Evolutionary conservation across 177 flowering plant species (phyloP).

Genomic region (Tripterygium wilfordii): DNA sequence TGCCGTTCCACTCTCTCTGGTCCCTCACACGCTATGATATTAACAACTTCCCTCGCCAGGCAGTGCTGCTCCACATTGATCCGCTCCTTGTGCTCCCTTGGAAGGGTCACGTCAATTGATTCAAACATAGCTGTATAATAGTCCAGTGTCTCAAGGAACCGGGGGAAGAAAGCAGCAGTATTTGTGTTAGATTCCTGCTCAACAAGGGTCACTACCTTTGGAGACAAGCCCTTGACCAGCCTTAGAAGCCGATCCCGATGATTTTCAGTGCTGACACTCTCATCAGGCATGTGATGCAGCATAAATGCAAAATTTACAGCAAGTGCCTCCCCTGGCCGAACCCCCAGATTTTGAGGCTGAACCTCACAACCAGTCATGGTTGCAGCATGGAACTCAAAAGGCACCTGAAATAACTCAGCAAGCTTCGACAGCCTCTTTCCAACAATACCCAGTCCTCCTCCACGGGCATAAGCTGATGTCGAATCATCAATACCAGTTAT

Average conservation of each 20-base stretch:
- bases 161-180: constrained; percentile 51
- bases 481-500: constrained; percentile 61
- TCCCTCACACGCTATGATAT: constrained; percentile 67
- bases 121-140: constrained; percentile 69
- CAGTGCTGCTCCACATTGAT: constrained; percentile 71
- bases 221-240: constrained; percentile 47
- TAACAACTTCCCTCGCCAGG: constrained; percentile 61
- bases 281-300: constrained; percentile 66
- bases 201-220: constrained; percentile 64
- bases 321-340: constrained; percentile 51
- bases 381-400: constrained; percentile 55
- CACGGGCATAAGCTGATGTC: constrained; percentile 54
- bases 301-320: constrained; percentile 67
- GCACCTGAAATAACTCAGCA: constrained; percentile 47
- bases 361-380: constrained; percentile 39
- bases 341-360: constrained; percentile 25
- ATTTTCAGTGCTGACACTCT: constrained; percentile 57
- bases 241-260: constrained; percentile 54
- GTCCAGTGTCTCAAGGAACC: constrained; percentile 48
- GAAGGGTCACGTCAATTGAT: constrained; percentile 54
- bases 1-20: constrained; percentile 58
- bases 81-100: constrained; percentile 50
- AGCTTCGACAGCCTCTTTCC: constrained; percentile 44
- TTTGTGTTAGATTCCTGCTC: constrained; percentile 72
- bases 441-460: constrained; percentile 40